These are phyloP conservation scores for Nepenthes gracilis DNA, from an alignment of 148 eudicot species.

Conservation along the genomic window DNA sequence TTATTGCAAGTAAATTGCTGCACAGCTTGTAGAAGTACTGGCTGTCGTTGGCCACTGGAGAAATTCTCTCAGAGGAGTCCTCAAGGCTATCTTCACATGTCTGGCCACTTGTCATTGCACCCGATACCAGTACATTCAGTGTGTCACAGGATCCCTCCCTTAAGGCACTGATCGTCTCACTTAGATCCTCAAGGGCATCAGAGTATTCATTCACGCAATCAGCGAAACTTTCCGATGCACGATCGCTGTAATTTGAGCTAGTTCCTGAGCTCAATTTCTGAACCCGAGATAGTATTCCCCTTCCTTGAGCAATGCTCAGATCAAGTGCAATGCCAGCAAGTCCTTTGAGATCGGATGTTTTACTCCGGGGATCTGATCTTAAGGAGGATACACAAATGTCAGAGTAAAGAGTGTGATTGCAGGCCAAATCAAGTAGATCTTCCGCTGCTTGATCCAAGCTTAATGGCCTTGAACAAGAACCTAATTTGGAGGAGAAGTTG, in stretches of 20 bases:
- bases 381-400: constrained; percentile 5
- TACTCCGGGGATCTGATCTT: constrained; percentile 6
- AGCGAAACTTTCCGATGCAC: constrained; percentile 2
- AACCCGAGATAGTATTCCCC: neutral
- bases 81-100: constrained; percentile 7
- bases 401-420: constrained; percentile 10
- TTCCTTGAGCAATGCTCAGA: constrained; percentile 6
- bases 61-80: neutral
- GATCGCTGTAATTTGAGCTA: neutral
- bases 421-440: constrained; percentile 9
- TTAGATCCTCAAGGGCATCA: constrained; percentile 11
- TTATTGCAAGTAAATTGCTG: constrained; percentile 10
- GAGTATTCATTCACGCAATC: constrained; percentile 9
- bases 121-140: constrained; percentile 12
- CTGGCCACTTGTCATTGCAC: constrained; percentile 8
- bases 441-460: constrained; percentile 2
- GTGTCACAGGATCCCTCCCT: neutral
- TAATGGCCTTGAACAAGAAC: neutral
- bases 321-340: constrained; percentile 10
- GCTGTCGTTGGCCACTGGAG: constrained; percentile 4
- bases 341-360: constrained; percentile 6
- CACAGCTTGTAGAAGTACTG: constrained; percentile 8
- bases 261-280: neutral
- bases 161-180: neutral
- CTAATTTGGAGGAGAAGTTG: neutral